Conservation (phyloP, 2,329 filamentous ascomycete genomes). For the Neoascochyta sp. region DNA sequence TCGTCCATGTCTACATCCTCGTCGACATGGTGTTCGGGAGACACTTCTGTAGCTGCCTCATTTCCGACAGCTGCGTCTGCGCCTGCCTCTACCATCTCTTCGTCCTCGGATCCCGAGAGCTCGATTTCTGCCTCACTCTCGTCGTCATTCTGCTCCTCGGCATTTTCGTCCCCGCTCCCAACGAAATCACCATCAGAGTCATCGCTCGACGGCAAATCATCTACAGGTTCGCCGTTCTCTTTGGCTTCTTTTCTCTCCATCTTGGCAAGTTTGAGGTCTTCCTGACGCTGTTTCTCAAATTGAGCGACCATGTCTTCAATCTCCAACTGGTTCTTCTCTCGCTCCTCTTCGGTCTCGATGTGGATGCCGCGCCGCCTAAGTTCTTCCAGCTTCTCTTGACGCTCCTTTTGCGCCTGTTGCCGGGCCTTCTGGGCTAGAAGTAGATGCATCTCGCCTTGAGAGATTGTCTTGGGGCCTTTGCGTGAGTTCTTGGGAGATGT, state of each 20-base stretch:
- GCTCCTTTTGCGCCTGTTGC: conserved; percentile 73
- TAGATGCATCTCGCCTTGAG: conserved; percentile 63
- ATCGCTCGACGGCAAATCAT: conserved; percentile 47
- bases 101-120: conserved; percentile 28
- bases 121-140: conserved; percentile 36
- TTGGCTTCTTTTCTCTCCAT: conserved; percentile 72
- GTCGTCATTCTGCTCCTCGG: conserved; percentile 33
- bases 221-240: conserved; percentile 50
- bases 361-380: conserved; percentile 76
- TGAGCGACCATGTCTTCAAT: conserved; percentile 70
- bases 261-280: conserved; percentile 74
- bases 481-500: conserved; percentile 54
- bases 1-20: conserved; percentile 46
- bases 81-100: conserved; percentile 23
- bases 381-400: conserved; percentile 70
- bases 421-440: conserved; percentile 68
- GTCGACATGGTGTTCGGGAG: conserved; percentile 8
- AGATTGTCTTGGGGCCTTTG: conserved; percentile 57
- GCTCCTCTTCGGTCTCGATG: conserved; percentile 81
- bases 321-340: conserved; percentile 73
- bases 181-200: conserved; percentile 55
- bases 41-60: conserved; percentile 20
- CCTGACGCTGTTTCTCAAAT: conserved; percentile 75
- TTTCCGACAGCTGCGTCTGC: conserved; percentile 36
- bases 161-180: conserved; percentile 46